These are phyloP conservation scores for Turritis glabra DNA, from an alignment of 345 rosid genomes.

Conservation along the genomic window DNA sequence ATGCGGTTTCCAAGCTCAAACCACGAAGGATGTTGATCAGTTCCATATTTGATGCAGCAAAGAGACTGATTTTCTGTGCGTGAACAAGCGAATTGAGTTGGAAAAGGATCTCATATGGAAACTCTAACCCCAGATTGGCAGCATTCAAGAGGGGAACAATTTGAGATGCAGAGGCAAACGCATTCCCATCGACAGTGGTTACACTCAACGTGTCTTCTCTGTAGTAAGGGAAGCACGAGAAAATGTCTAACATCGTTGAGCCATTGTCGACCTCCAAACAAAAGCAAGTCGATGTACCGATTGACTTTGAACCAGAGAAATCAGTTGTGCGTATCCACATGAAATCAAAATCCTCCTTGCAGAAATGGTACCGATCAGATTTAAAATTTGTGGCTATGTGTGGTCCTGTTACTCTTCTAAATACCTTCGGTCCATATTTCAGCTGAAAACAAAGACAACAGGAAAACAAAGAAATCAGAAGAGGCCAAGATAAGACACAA, in stretches of 20 bases:
- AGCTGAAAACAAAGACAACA: constrained; percentile 49
- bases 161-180: constrained; percentile 51
- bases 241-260: constrained; percentile 45
- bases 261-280: constrained; percentile 58
- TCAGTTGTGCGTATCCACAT: constrained; percentile 86
- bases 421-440: constrained; percentile 69
- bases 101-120: constrained; percentile 76
- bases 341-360: constrained; percentile 85
- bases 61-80: constrained; percentile 68
- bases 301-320: constrained; percentile 61
- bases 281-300: constrained; percentile 67
- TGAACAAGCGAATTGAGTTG: constrained; percentile 85
- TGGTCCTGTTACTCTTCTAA: constrained; percentile 63
- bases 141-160: constrained; percentile 64
- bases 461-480: not conserved
- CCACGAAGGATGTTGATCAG: constrained; percentile 49
- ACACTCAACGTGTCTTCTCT: constrained; percentile 43
- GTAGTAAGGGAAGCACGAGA: constrained; percentile 57
- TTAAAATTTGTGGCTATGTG: constrained; percentile 53
- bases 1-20: constrained; percentile 50
- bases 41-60: constrained; percentile 46
- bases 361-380: constrained; percentile 62
- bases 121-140: constrained; percentile 32
- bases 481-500: constrained; percentile 1
- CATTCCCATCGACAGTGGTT: constrained; percentile 44